Conservation (phyloP, 192 early-diverging fungal genomes). For the Spizellomyces sp. region DNA sequence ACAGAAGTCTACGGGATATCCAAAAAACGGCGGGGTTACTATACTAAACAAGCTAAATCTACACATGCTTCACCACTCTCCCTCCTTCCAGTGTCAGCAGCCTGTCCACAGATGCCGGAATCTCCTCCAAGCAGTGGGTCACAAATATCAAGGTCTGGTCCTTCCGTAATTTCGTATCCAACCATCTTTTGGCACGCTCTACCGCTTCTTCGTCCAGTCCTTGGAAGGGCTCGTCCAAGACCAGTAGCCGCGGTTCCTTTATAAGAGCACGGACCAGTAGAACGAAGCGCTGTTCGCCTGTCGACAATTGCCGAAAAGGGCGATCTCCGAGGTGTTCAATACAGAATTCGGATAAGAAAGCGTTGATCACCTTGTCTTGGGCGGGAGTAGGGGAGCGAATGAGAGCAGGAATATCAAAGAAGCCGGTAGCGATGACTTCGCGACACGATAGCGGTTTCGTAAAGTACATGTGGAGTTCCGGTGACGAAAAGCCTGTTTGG, state of each 20-base stretch:
- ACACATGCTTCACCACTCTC: background rate
- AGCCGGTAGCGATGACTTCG: conserved; percentile 10
- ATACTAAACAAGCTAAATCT: too few species aligned
- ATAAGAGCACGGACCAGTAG: conserved; percentile 54
- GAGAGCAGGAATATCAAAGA: conserved; percentile 23
- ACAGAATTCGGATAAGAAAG: conserved; percentile 24
- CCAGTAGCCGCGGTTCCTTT: conserved; percentile 44
- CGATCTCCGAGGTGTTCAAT: background rate
- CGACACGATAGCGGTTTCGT: conserved; percentile 9
- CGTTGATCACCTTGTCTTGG: background rate
- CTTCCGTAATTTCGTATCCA: conserved; percentile 43
- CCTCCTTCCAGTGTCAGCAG: conserved; percentile 30
- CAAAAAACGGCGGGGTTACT: too few species aligned
- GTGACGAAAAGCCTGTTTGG: conserved; percentile 47
- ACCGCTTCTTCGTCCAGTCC: conserved; percentile 54
- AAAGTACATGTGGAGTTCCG: conserved; percentile 64
- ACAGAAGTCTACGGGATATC: too few species aligned
- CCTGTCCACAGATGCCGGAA: conserved; percentile 35
- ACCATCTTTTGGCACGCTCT: conserved; percentile 39
- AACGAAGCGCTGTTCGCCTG: conserved; percentile 57
- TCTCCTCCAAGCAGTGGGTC: conserved; percentile 60
- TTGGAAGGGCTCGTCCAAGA: conserved; percentile 66
- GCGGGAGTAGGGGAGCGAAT: background rate
- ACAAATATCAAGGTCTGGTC: conserved; percentile 59
- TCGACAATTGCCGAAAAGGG: conserved; percentile 36